Conservation (phyloP, 139 green algal genomes). For the Chlamydomonas schloesseri region DNA sequence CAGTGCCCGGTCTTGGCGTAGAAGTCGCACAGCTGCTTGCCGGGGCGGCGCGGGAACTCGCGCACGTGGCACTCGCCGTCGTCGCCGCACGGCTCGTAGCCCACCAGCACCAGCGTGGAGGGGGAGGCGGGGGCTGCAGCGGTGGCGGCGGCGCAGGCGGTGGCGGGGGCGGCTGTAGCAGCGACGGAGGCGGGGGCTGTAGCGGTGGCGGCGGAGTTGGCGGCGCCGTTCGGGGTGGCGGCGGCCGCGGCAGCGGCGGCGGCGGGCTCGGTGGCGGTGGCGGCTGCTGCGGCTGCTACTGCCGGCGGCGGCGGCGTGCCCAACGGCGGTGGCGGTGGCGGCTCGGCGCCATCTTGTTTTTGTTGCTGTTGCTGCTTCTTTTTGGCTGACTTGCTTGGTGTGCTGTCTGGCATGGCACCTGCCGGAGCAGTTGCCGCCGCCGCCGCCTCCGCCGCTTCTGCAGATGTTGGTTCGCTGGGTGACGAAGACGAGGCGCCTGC, state of each 20-base stretch:
- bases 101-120: constrained; percentile 49
- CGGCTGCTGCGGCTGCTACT: no score
- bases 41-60: constrained; percentile 76
- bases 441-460: no score
- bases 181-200: neutral
- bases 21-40: constrained; percentile 86
- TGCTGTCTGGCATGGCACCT: no score
- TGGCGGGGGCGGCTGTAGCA: neutral
- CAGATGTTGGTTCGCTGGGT: no score
- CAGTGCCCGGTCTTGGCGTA: constrained; percentile 92
- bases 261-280: neutral
- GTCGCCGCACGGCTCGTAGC: constrained; percentile 56
- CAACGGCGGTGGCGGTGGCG: neutral
- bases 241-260: neutral
- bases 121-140: neutral
- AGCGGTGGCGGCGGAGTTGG: neutral
- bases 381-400: no score
- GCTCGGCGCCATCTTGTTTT: no score
- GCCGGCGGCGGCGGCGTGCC: neutral
- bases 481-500: no score
- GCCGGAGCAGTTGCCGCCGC: no score
- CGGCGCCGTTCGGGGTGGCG: neutral
- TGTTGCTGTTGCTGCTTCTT: no score
- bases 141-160: neutral
- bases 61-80: constrained; percentile 42